These are phyloP conservation scores for Rhinocladiella similis DNA, from an alignment of 2,329 filamentous ascomycete species.

Conservation along the genomic window DNA sequence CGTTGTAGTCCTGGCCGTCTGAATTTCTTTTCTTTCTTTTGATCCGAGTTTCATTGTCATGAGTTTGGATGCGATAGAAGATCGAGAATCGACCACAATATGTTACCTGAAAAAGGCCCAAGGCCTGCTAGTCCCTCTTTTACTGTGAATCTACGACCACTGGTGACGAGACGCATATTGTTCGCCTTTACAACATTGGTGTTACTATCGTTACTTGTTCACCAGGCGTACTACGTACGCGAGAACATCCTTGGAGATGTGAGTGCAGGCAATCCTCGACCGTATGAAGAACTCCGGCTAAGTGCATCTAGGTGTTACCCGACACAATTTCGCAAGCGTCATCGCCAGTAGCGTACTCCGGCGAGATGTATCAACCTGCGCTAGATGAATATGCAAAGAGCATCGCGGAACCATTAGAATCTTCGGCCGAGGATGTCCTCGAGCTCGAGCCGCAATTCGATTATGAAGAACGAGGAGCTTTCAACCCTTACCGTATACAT, in stretches of 20 bases:
- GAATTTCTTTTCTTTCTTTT: neutral
- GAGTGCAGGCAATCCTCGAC: neutral
- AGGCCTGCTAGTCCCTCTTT: neutral
- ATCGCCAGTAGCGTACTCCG: neutral
- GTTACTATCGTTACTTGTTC: conserved; percentile 3
- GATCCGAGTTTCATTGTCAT: neutral
- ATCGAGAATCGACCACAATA: neutral
- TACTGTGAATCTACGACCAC: neutral
- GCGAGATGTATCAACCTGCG: neutral
- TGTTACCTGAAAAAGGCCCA: neutral
- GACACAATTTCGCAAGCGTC: neutral
- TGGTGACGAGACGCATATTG: conserved; percentile 1
- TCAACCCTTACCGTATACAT: neutral
- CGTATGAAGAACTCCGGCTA: neutral
- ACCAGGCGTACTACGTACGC: conserved; percentile 4
- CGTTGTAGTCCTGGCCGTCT: neutral
- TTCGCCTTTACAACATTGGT: neutral
- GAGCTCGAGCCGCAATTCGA: neutral
- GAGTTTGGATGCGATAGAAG: neutral
- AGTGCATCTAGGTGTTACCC: neutral
- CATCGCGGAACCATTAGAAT: neutral
- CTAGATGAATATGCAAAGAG: neutral
- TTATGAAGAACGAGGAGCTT: conserved; percentile 7
- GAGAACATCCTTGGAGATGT: neutral
- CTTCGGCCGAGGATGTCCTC: neutral